These are phyloP conservation scores for Circinella umbellata DNA, from an alignment of 371 early-diverging fungal genomes.

Conservation along the genomic window DNA sequence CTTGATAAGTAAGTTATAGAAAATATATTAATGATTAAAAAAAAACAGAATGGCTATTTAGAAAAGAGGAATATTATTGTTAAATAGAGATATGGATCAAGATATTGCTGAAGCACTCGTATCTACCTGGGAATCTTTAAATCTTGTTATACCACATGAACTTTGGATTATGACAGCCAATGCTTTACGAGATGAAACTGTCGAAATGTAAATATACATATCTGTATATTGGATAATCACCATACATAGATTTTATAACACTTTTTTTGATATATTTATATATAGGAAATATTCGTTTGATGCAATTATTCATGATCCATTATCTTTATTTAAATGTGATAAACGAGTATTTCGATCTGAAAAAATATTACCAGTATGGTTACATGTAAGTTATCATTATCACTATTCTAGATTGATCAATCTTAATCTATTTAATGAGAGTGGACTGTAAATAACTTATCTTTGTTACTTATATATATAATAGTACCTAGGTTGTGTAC, in stretches of 20 bases:
- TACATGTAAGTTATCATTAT: constrained; percentile 42
- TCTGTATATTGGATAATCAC: neutral
- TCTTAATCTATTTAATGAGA: too few species aligned
- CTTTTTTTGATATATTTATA: neutral
- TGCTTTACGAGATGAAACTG: constrained; percentile 8
- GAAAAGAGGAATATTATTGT: neutral
- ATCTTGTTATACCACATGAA: constrained; percentile 43
- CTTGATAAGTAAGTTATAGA: constrained; percentile 26
- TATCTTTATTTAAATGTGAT: constrained; percentile 56
- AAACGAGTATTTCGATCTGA: constrained; percentile 54
- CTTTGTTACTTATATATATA: neutral
- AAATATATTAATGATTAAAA: neutral
- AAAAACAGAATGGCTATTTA: too few species aligned
- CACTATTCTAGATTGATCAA: too few species aligned
- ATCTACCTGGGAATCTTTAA: constrained; percentile 46
- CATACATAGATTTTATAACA: too few species aligned
- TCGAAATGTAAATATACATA: constrained; percentile 4
- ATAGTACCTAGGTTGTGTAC: constrained; percentile 37
- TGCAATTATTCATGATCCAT: constrained; percentile 52
- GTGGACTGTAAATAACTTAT: too few species aligned
- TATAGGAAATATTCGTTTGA: constrained; percentile 36
- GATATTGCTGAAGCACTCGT: constrained; percentile 33
- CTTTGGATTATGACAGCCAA: constrained; percentile 46
- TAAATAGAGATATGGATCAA: constrained; percentile 17
- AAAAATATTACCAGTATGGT: constrained; percentile 50